Conservation (phyloP, 2,329 filamentous ascomycete species). For the Epichloe coenophiala region DNA sequence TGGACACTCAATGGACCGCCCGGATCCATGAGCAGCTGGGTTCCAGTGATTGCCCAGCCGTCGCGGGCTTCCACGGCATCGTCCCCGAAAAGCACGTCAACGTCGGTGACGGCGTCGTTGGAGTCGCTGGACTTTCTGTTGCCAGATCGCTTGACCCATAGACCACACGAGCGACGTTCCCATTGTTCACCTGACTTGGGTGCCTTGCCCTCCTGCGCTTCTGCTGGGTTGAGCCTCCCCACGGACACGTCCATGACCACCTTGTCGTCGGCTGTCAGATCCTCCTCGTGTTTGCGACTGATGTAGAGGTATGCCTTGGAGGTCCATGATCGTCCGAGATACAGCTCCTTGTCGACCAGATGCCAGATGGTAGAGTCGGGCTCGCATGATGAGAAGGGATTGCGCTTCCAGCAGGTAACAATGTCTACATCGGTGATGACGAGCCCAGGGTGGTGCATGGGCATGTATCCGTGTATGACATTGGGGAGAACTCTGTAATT, state of each 20-base stretch:
- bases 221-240: constrained; percentile 53
- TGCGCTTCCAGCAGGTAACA: constrained; percentile 60
- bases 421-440: constrained; percentile 79
- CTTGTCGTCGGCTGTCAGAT: constrained; percentile 59
- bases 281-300: constrained; percentile 73
- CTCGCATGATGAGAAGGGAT: constrained; percentile 61
- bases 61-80: constrained; percentile 82
- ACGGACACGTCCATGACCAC: constrained; percentile 71
- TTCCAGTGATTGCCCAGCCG: constrained; percentile 70
- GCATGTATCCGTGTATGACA: constrained; percentile 75
- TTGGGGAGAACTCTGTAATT: constrained; percentile 78
- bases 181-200: constrained; percentile 43
- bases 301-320: constrained; percentile 71
- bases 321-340: constrained; percentile 60
- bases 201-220: constrained; percentile 7
- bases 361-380: constrained; percentile 63
- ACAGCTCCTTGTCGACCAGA: constrained; percentile 79
- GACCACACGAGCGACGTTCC: constrained; percentile 62
- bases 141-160: constrained; percentile 70
- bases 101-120: constrained; percentile 58
- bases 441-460: constrained; percentile 69
- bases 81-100: constrained; percentile 80
- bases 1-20: constrained; percentile 53
- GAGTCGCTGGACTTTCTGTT: constrained; percentile 64
- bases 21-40: constrained; percentile 56